phyloP scores from a whole-genome alignment of 148 eudicot species.

The Rhododendron mucronatum region DNA sequence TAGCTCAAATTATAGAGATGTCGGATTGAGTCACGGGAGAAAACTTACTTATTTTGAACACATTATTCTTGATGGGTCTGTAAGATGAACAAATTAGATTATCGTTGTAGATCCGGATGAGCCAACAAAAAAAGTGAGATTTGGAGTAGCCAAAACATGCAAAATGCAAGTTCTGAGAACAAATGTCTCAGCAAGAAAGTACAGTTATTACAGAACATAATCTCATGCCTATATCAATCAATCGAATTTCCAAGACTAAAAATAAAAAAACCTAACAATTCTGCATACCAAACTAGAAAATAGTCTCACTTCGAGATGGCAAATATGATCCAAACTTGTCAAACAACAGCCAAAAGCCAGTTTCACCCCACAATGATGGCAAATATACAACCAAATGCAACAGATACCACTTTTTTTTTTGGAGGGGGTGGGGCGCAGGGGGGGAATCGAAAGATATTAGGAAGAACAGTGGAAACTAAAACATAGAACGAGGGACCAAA shows the following conservation, averaged over 20 bases:
- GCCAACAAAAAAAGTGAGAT: too few relatives aligned
- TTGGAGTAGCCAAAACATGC: neutral
- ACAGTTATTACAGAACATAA: neutral
- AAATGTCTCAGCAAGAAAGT: neutral
- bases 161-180: neutral
- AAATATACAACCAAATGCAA: neutral
- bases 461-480: neutral
- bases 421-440: too few relatives aligned
- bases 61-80: too few relatives aligned
- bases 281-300: neutral
- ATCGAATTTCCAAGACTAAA: neutral
- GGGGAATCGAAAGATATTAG: neutral
- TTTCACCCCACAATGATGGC: neutral
- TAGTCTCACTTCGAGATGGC: neutral
- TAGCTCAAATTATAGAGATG: too few relatives aligned
- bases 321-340: neutral
- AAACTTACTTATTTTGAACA: too few relatives aligned
- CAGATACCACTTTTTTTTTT: neutral
- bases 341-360: neutral
- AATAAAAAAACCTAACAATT: neutral
- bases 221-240: neutral
- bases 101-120: too few relatives aligned
- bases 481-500: neutral
- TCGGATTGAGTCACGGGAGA: too few relatives aligned
- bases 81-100: too few relatives aligned